A percentile compares a stretch with the other conserved stretches of the same genome.
Conservation (phyloP, 148 eudicot species). For the Dianthus caryophyllus region DNA sequence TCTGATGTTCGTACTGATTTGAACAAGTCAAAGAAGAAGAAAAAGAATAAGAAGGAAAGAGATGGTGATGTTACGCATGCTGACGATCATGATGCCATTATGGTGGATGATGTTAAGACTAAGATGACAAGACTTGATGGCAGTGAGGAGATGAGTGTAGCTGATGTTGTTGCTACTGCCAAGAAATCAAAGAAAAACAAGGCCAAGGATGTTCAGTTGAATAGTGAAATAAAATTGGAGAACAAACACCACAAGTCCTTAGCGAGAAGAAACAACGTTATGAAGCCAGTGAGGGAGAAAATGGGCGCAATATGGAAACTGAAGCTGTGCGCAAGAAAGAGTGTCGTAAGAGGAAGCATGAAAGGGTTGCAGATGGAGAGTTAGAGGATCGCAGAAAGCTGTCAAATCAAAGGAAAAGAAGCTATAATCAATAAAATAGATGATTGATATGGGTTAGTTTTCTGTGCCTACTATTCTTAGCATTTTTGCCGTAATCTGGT, state of each 20-base stretch:
- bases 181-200: no score
- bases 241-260: constrained; percentile 2
- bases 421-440: constrained; percentile 19
- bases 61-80: no score
- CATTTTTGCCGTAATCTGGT: neutral
- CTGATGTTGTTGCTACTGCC: no score
- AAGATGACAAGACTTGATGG: no score
- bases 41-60: no score
- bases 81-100: no score
- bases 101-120: no score
- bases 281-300: constrained; percentile 3
- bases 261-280: constrained; percentile 10
- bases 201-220: no score
- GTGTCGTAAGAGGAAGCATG: constrained; percentile 37
- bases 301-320: constrained; percentile 10
- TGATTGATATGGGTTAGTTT: neutral
- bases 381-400: constrained; percentile 25
- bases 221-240: neutral
- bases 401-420: constrained; percentile 33
- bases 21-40: no score
- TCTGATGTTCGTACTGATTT: no score
- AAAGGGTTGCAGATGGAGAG: constrained; percentile 21
- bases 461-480: neutral
- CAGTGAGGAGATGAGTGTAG: no score
- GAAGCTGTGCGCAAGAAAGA: constrained; percentile 22